These are phyloP conservation scores for Ambrosia hybrid DNA, from an alignment of 140 eudicot species.

Conservation along the genomic window DNA sequence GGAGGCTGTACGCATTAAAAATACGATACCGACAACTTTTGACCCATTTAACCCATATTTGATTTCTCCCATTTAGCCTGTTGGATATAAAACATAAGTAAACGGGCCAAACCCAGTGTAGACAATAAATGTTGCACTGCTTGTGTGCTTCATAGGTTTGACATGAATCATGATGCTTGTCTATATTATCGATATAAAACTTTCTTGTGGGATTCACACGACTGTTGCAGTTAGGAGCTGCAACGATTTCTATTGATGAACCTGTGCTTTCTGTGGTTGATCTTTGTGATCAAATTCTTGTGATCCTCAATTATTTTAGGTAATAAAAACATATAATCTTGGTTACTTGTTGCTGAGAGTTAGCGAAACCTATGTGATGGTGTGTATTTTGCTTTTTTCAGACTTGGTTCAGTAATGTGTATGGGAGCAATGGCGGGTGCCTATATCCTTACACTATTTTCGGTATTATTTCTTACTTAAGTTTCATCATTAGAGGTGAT, in stretches of 20 bases:
- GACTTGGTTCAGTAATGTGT: slow-evolving; percentile 95
- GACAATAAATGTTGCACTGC: neutral
- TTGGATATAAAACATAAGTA: neutral
- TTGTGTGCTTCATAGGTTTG: neutral
- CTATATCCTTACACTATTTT: slow-evolving; percentile 71
- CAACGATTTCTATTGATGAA: slow-evolving; percentile 46
- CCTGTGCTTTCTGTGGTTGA: slow-evolving; percentile 69
- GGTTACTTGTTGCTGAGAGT: slow-evolving; percentile 47
- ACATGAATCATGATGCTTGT: neutral
- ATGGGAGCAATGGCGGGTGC: slow-evolving; percentile 96
- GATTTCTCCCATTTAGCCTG: neutral
- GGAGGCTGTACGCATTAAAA: slow-evolving; percentile 1
- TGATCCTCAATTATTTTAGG: slow-evolving; percentile 86
- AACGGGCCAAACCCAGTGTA: neutral
- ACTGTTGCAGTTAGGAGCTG: slow-evolving; percentile 90
- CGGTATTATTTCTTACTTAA: slow-evolving; percentile 45
- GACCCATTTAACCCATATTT: neutral
- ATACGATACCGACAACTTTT: neutral
- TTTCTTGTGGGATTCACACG: slow-evolving; percentile 39
- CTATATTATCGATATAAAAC: slow-evolving; percentile 36
- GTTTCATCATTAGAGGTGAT: neutral
- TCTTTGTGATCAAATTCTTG: slow-evolving; percentile 82
- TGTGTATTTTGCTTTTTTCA: slow-evolving; percentile 29
- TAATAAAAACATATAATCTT: slow-evolving; percentile 25
- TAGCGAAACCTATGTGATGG: slow-evolving; percentile 14